Percentiles rank a stretch among this genome's conserved stretches.
phyloP scores from a whole-genome alignment of 345 rosid genomes.

The Euclidium syriacum region DNA sequence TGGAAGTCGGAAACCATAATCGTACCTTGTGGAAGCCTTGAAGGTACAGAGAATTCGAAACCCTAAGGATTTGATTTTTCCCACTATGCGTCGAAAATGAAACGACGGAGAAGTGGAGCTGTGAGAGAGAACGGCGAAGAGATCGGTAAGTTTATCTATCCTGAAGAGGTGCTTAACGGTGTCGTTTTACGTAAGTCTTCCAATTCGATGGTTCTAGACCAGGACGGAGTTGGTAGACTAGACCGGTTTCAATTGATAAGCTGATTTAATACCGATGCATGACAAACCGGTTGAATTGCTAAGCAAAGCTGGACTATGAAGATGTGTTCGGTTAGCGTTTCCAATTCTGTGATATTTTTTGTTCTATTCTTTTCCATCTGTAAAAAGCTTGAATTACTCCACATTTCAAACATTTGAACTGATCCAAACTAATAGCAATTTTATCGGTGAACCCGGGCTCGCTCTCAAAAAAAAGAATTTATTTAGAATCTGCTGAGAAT shows the following conservation, averaged over 20 bases:
- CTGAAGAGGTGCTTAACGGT: background rate
- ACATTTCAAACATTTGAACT: background rate
- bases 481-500: too few relatives aligned
- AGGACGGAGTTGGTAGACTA: slow-evolving; percentile 3
- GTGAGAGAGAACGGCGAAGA: background rate
- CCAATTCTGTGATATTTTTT: too few relatives aligned
- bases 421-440: too few relatives aligned
- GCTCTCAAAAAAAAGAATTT: too few relatives aligned
- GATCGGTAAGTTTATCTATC: slow-evolving; percentile 18
- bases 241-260: background rate
- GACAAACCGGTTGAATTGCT: background rate
- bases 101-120: slow-evolving; percentile 11
- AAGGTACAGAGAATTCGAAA: slow-evolving; percentile 2
- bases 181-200: background rate
- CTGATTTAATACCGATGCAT: background rate
- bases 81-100: background rate
- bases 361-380: background rate
- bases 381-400: background rate
- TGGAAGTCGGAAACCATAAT: background rate
- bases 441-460: too few relatives aligned
- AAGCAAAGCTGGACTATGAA: too few relatives aligned
- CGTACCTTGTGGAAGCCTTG: slow-evolving; percentile 4
- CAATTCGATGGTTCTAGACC: slow-evolving; percentile 12
- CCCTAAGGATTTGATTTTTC: slow-evolving; percentile 6
- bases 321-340: slow-evolving; percentile 6